Conservation (phyloP, 192 early-diverging fungal genomes). For the Tieghemiomyces parasiticus region DNA sequence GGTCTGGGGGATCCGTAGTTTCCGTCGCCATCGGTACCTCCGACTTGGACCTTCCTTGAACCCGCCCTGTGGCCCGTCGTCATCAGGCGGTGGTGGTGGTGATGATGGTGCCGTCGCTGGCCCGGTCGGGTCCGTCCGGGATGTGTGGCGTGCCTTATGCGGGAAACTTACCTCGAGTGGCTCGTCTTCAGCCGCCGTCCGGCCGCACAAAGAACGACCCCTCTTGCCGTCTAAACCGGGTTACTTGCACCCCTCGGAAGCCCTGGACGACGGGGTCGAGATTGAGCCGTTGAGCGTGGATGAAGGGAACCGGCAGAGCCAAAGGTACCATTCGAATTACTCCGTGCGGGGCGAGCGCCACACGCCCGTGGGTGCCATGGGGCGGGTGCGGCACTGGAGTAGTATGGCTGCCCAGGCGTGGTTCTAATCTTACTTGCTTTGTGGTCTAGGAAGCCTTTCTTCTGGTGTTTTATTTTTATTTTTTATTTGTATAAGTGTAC, state of each 20-base stretch:
- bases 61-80: background rate
- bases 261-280: slow-evolving; percentile 7
- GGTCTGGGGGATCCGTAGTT: background rate
- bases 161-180: background rate
- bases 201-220: background rate
- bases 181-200: background rate
- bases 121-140: background rate
- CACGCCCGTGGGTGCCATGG: background rate
- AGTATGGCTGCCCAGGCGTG: background rate
- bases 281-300: slow-evolving; percentile 4
- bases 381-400: background rate
- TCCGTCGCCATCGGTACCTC: background rate
- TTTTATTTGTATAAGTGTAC: too few relatives aligned
- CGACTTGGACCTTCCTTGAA: background rate
- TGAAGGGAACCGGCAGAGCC: too few relatives aligned
- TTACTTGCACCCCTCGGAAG: slow-evolving; percentile 1
- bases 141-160: background rate
- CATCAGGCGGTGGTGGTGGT: background rate
- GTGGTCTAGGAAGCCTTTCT: too few relatives aligned
- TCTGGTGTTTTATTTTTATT: too few relatives aligned
- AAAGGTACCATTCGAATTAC: too few relatives aligned
- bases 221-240: background rate
- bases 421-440: background rate
- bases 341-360: too few relatives aligned
- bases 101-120: background rate